Conservation (phyloP, 306 rosid species). For the Gynostemma pentaphyllum region DNA sequence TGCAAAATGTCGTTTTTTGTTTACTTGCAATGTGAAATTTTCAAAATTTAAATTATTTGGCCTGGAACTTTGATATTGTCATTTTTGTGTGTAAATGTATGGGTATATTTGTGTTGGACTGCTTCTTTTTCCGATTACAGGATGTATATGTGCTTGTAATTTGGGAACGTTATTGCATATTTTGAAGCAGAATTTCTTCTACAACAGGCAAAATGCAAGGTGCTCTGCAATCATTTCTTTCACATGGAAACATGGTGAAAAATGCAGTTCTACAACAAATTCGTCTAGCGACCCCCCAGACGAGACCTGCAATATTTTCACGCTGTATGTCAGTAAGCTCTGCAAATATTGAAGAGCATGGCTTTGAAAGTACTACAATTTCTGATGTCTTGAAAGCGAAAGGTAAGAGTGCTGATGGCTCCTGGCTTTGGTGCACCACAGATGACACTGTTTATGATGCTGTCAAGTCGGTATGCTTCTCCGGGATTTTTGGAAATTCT, state of each 20-base stretch:
- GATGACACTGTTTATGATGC: slow-evolving; percentile 91
- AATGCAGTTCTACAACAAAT: slow-evolving; percentile 65
- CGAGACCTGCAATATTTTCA: slow-evolving; percentile 54
- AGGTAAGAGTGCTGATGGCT: slow-evolving; percentile 91
- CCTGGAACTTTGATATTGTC: too few species aligned
- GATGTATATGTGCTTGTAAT: neutral
- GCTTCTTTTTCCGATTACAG: neutral
- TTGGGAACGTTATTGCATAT: neutral
- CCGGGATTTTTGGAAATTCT: neutral
- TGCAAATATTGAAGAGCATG: slow-evolving; percentile 79
- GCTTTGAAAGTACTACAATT: slow-evolving; percentile 93
- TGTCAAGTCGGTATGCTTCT: slow-evolving; percentile 79
- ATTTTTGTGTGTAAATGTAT: neutral
- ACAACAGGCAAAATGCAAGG: slow-evolving; percentile 72
- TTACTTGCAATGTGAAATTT: neutral
- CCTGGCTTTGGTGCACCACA: slow-evolving; percentile 99
- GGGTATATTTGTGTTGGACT: neutral
- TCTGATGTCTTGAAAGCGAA: slow-evolving; percentile 59
- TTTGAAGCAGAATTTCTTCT: neutral
- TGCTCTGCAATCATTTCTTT: slow-evolving; percentile 42
- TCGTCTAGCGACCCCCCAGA: slow-evolving; percentile 61
- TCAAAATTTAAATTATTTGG: neutral
- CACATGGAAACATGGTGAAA: slow-evolving; percentile 50
- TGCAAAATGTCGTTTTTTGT: neutral
- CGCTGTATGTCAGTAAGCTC: slow-evolving; percentile 49